phyloP scores from a whole-genome alignment of 73 alveolate species.

The Durusdinium trenchii region DNA sequence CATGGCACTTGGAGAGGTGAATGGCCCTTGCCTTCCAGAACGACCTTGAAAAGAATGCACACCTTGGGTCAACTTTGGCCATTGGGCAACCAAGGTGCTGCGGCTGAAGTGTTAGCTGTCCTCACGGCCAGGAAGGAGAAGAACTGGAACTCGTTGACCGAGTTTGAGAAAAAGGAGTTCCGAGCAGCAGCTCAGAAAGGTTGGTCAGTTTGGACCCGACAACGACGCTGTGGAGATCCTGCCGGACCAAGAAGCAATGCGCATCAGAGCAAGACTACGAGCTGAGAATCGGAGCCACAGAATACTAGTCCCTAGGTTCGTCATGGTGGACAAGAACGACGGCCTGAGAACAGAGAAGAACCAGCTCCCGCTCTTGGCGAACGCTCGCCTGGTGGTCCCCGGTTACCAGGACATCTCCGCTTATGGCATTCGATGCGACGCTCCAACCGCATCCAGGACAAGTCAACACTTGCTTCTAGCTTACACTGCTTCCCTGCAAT shows the following conservation, averaged over 20 bases:
- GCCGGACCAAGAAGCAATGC: neutral
- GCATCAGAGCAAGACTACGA: neutral
- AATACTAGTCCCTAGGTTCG: constrained; percentile 10
- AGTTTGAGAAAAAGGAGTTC: neutral
- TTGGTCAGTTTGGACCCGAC: constrained; percentile 10
- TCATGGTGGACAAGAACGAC: constrained; percentile 15
- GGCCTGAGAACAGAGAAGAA: neutral
- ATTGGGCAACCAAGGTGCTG: neutral
- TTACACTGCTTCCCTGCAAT: neutral
- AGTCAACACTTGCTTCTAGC: neutral
- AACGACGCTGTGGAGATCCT: constrained; percentile 14
- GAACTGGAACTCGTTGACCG: neutral
- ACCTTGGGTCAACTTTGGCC: neutral
- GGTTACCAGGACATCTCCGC: constrained; percentile 29
- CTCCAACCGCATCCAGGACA: neutral
- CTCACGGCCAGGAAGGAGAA: constrained; percentile 33
- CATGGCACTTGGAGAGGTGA: constrained; percentile 36
- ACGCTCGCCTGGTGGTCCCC: neutral
- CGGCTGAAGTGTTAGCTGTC: neutral
- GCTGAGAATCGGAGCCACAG: neutral
- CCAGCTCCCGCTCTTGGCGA: neutral
- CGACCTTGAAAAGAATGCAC: neutral
- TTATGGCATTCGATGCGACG: neutral
- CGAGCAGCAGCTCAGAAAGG: neutral
- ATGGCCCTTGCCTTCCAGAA: neutral